Evolutionary conservation across 371 early-diverging fungal species (phyloP).

Genomic region (Syncephalastrum monosporum): DNA sequence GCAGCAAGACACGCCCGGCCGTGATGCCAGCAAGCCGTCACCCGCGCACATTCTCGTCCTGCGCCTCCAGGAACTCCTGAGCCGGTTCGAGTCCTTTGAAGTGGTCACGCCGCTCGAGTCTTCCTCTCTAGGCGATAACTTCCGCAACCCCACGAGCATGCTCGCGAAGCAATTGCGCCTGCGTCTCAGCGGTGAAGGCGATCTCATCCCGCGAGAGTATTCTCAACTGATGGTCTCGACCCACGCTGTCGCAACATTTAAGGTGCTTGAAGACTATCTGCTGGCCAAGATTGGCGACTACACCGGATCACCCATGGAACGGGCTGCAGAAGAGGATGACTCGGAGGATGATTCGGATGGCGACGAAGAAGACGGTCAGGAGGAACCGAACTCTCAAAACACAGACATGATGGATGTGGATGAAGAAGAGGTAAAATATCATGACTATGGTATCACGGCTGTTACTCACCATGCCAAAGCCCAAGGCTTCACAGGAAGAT

Average conservation of each 20-base stretch:
- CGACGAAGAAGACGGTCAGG: conserved; percentile 8
- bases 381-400: not conserved
- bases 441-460: conserved; percentile 13
- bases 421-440: conserved; percentile 12
- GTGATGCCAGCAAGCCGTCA: conserved; percentile 5
- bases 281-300: conserved; percentile 46
- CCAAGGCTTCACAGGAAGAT: not conserved
- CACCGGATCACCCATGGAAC: conserved; percentile 3
- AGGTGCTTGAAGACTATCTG: conserved; percentile 77
- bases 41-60: conserved; percentile 52
- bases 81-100: conserved; percentile 72
- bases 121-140: conserved; percentile 24
- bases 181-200: conserved; percentile 54
- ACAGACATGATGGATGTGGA: conserved; percentile 13
- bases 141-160: conserved; percentile 68
- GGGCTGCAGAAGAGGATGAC: conserved; percentile 19
- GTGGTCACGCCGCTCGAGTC: conserved; percentile 50
- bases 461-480: not conserved
- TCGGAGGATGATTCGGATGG: conserved; percentile 28
- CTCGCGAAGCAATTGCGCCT: conserved; percentile 75
- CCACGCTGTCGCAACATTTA: conserved; percentile 84
- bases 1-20: conserved; percentile 19
- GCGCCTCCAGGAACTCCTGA: conserved; percentile 75
- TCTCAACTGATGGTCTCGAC: conserved; percentile 71
- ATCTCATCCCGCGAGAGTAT: conserved; percentile 54